Conservation (phyloP, 208 protist species). For the Tritrichomonas musculus region DNA sequence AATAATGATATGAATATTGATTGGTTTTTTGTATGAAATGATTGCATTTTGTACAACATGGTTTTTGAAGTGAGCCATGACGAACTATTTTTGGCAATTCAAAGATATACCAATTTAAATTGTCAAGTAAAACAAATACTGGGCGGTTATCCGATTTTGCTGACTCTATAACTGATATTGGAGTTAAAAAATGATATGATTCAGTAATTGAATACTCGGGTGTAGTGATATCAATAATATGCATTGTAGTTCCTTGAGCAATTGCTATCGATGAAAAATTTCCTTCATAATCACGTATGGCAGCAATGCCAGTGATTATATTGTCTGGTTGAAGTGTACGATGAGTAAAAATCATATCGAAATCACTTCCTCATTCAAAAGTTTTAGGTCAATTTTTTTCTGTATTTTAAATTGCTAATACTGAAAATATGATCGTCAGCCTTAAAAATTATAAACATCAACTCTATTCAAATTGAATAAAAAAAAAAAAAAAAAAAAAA, state of each 20-base stretch:
- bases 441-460: too few species aligned
- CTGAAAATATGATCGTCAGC: too few species aligned
- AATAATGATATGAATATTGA: too few species aligned
- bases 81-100: neutral
- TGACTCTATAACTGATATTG: neutral
- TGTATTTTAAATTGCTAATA: too few species aligned
- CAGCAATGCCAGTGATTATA: neutral
- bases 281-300: neutral
- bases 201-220: neutral
- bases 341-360: neutral
- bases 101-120: constrained; percentile 27
- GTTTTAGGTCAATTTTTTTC: too few species aligned
- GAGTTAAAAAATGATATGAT: neutral
- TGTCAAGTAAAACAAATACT: neutral
- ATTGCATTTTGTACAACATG: neutral
- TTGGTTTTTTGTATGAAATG: neutral
- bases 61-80: neutral
- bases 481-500: too few species aligned
- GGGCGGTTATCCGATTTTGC: neutral
- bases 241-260: neutral
- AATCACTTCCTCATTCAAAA: too few species aligned
- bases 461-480: too few species aligned
- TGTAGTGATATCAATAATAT: neutral
- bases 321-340: neutral
- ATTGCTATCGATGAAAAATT: neutral